Conservation (phyloP, 768 basidiomycete species). For the Cystofilobasidium ferigula region DNA sequence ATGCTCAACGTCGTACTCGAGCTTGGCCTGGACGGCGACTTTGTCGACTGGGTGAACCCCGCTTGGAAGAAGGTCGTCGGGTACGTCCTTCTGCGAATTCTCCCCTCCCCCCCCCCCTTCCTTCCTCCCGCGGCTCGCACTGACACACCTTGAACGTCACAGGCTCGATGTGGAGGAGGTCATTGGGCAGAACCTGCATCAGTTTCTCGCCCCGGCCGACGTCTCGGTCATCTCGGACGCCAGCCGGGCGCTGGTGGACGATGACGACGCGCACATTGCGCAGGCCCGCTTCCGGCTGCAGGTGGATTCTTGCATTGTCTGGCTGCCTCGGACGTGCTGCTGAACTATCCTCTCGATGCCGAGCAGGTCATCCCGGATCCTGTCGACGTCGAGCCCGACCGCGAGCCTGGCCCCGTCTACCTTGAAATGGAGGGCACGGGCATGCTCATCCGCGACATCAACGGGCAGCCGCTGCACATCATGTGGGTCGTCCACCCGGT, state of each 20-base stretch:
- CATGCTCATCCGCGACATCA: constrained; percentile 94
- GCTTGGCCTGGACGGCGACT: constrained; percentile 81
- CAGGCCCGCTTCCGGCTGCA: constrained; percentile 82
- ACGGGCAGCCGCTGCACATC: constrained; percentile 77
- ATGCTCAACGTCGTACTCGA: constrained; percentile 94
- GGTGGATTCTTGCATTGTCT: constrained; percentile 38
- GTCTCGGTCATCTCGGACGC: constrained; percentile 76
- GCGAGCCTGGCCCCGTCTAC: constrained; percentile 39
- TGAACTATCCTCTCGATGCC: not conserved
- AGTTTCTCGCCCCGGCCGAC: constrained; percentile 65
- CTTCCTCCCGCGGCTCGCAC: constrained; percentile 36
- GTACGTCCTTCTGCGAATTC: constrained; percentile 25
- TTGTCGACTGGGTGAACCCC: constrained; percentile 90
- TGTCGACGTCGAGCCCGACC: constrained; percentile 27
- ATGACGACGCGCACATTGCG: constrained; percentile 70
- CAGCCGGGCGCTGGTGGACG: constrained; percentile 60
- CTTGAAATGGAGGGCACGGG: constrained; percentile 94
- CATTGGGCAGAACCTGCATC: constrained; percentile 66
- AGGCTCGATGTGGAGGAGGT: constrained; percentile 32
- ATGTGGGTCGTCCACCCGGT: constrained; percentile 88
- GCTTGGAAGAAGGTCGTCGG: constrained; percentile 80
- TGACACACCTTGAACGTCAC: constrained; percentile 49
- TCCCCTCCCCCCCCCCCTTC: not conserved
- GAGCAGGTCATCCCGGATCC: constrained; percentile 12
- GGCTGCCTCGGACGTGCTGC: not conserved